phyloP scores from a whole-genome alignment of 176 grass and related monocot genomes.

The Avena eriantha region DNA sequence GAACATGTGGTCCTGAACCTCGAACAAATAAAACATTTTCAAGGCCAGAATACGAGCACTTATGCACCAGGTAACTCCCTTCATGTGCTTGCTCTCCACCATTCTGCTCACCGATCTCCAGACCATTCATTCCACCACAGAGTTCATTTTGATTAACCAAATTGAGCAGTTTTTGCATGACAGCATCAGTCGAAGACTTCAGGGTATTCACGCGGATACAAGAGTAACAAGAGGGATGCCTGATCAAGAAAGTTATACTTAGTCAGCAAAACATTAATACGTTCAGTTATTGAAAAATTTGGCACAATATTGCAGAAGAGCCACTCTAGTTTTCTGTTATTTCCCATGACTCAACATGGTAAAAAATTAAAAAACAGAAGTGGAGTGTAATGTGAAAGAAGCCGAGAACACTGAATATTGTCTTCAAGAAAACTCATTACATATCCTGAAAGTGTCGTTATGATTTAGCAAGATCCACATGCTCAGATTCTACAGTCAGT shows the following conservation, averaged over 20 bases:
- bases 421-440: constrained; percentile 2
- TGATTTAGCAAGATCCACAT: constrained; percentile 16
- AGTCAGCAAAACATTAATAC: constrained; percentile 35
- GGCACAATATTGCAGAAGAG: constrained; percentile 6
- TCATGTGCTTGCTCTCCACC: constrained; percentile 42
- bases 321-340: not conserved
- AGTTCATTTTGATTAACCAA: constrained; percentile 51
- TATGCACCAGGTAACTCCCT: constrained; percentile 40
- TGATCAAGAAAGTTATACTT: constrained; percentile 47
- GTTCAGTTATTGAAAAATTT: not conserved
- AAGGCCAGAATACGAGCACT: constrained; percentile 71
- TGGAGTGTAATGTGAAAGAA: not conserved
- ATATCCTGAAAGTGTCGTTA: not conserved
- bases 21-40: constrained; percentile 78
- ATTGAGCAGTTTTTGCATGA: constrained; percentile 65
- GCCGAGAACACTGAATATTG: not conserved
- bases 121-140: constrained; percentile 43
- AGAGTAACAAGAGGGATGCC: constrained; percentile 86
- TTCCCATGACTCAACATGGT: not conserved
- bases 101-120: constrained; percentile 47
- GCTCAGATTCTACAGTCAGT: not conserved
- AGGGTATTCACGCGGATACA: constrained; percentile 90
- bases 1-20: constrained; percentile 82
- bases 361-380: not conserved
- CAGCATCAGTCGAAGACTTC: constrained; percentile 64